phyloP scores from a whole-genome alignment of 225 moss, liverwort and hornwort species.

The Polytrichum formosum region DNA sequence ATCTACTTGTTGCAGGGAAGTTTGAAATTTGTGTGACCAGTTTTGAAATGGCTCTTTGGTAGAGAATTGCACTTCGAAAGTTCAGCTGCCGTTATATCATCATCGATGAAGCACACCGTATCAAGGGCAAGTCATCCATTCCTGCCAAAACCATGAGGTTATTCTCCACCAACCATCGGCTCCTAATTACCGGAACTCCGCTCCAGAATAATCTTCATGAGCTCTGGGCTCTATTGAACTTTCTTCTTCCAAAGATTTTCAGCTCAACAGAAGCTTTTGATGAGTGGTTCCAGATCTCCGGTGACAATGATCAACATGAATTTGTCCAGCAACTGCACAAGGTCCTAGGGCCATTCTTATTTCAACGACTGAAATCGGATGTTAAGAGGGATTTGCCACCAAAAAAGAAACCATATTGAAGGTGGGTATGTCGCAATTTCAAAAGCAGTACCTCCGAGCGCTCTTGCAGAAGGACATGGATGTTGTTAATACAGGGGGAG shows the following conservation, averaged over 20 bases:
- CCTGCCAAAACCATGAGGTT: constrained; percentile 95
- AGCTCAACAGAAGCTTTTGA: constrained; percentile 97
- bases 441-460: constrained; percentile 93
- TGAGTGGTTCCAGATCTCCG: constrained; percentile 99
- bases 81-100: constrained; percentile 99
- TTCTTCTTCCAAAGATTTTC: constrained; percentile 94
- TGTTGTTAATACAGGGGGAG: constrained; percentile 94
- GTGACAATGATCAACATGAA: constrained; percentile 96
- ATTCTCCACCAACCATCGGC: constrained; percentile 85
- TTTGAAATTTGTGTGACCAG: constrained; percentile 97
- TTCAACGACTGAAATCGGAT: constrained; percentile 94
- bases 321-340: constrained; percentile 98
- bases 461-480: constrained; percentile 98
- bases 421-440: constrained; percentile 97
- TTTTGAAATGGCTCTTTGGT: constrained; percentile 96
- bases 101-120: constrained; percentile 97
- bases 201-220: constrained; percentile 98
- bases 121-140: constrained; percentile 93
- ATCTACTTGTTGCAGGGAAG: constrained; percentile 81
- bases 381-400: constrained; percentile 96
- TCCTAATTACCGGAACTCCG: constrained; percentile 93
- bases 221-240: constrained; percentile 92
- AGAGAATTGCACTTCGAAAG: constrained; percentile 78
- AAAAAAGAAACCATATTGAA: constrained; percentile 97
- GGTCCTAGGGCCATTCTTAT: constrained; percentile 86